Base-by-base conservation (phyloP, 2,329 filamentous ascomycete genomes). In the Fusarium globosum region DNA sequence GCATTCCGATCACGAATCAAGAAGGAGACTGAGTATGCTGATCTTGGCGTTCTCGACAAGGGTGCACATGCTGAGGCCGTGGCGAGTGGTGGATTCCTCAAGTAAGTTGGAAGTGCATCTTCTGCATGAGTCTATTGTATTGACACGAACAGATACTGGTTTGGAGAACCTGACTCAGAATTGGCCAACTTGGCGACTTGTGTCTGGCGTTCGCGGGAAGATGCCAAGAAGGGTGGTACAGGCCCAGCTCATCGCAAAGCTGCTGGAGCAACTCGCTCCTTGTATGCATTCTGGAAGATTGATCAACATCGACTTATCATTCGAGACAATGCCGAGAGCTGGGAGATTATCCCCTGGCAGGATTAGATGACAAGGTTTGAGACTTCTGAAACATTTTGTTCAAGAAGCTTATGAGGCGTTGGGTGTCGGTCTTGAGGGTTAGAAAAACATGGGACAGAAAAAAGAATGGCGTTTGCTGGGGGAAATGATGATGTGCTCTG, bases 131-230 rank as follows among this genome's bases (percentile, higher is more conserved):
- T 38, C 45, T 46, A 20, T 64, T 45, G 42, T 60, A 58, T 76
- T 79, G 64, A 78, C 73, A 61, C 33, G 23, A 49, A 52, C 72
- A 91, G 90, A 82, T 97, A 98, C 82, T 97, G 95, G 94, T 97
- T 97, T 81, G 94, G 94, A 5, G 86, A 85, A 39, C 91, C 92
- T 26, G 90, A 97, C 83, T 84, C 81, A 48, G 86, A 92, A 58
- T 87, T 92, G 70, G 86, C 90, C 78, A 97, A 97, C 83, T 82
- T 98, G 77, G 95, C 95, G 48, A 97, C 95, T 55, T 95, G 90
- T 81, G 80, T 93, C 68, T 93, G 91, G 90, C 85, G 89, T 72
- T 88, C 87, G 38, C 85, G 86, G 48, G 84, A 88, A 45, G 89
- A 92, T 78, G 90, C 91, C 42, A 85, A 84, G 75, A 85, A 85